A percentile compares a stretch with the other conserved stretches of the same genome.
phyloP scores from a whole-genome alignment of 306 rosid genomes.

The Gleditsia sinensis region DNA sequence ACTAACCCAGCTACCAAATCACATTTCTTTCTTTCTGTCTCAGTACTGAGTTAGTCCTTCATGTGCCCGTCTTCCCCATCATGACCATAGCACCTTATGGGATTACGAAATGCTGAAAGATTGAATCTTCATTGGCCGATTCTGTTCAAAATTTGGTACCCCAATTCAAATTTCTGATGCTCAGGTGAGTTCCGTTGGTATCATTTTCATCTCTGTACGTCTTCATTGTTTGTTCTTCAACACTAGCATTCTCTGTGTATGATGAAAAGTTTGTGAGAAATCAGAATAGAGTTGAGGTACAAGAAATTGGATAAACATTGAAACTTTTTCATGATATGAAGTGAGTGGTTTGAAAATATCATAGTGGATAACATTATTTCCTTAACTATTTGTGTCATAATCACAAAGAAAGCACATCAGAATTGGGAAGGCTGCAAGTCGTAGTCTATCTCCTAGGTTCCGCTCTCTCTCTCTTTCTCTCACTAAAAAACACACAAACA shows the following conservation, averaged over 20 bases:
- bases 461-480: slow-evolving; percentile 21
- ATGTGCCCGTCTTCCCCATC: slow-evolving; percentile 99
- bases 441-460: slow-evolving; percentile 38
- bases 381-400: slow-evolving; percentile 37
- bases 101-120: slow-evolving; percentile 37
- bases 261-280: slow-evolving; percentile 12
- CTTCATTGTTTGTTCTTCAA: background rate
- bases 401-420: slow-evolving; percentile 36
- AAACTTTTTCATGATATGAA: slow-evolving; percentile 20
- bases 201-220: no score
- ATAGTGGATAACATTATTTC: slow-evolving; percentile 34
- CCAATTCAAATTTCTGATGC: slow-evolving; percentile 23
- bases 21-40: slow-evolving; percentile 20
- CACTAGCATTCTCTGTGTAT: slow-evolving; percentile 19
- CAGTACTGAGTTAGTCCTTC: slow-evolving; percentile 79
- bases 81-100: slow-evolving; percentile 68
- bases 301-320: slow-evolving; percentile 24
- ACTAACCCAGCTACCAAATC: slow-evolving; percentile 57
- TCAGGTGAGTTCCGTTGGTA: slow-evolving; percentile 10
- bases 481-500: background rate
- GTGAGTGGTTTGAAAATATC: slow-evolving; percentile 34
- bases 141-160: background rate
- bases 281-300: background rate
- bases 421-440: slow-evolving; percentile 30
- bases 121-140: slow-evolving; percentile 23